These are phyloP conservation scores for Crithidia fasciculata DNA, from an alignment of 208 protist species.

Conservation along the genomic window DNA sequence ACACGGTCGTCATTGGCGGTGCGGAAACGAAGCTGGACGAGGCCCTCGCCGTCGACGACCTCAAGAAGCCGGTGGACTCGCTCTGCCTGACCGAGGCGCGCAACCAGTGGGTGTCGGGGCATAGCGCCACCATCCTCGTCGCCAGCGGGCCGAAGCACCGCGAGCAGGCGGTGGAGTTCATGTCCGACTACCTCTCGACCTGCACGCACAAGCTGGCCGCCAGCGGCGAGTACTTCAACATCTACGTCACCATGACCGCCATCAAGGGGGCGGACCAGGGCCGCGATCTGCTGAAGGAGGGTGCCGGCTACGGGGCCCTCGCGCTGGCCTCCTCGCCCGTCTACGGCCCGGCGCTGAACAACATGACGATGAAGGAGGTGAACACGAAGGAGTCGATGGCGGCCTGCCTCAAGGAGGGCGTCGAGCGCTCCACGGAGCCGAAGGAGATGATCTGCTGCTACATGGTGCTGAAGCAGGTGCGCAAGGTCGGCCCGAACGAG, in stretches of 20 bases:
- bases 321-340: slow-evolving; percentile 66
- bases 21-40: slow-evolving; percentile 64
- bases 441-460: slow-evolving; percentile 66
- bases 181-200: slow-evolving; percentile 51
- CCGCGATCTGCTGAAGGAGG: slow-evolving; percentile 71
- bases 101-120: slow-evolving; percentile 64
- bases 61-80: slow-evolving; percentile 43
- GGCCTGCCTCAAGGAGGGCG: slow-evolving; percentile 40
- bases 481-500: slow-evolving; percentile 35
- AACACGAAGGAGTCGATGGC: slow-evolving; percentile 35
- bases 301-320: slow-evolving; percentile 46
- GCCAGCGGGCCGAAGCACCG: slow-evolving; percentile 39
- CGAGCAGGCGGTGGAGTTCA: slow-evolving; percentile 39
- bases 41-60: slow-evolving; percentile 43
- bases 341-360: slow-evolving; percentile 67
- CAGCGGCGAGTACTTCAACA: slow-evolving; percentile 51
- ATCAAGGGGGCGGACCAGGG: slow-evolving; percentile 54
- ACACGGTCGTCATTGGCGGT: slow-evolving; percentile 36
- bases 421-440: slow-evolving; percentile 42
- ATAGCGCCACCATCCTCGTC: slow-evolving; percentile 63
- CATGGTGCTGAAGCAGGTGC: slow-evolving; percentile 71
- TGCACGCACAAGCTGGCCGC: slow-evolving; percentile 50
- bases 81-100: slow-evolving; percentile 49
- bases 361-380: slow-evolving; percentile 48
- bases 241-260: slow-evolving; percentile 60